A percentile compares a stretch with the other conserved stretches of the same genome.
These are phyloP conservation scores for Aspergillus fumigatiaffinis DNA, from an alignment of 2,329 filamentous ascomycete species.

Conservation along the genomic window DNA sequence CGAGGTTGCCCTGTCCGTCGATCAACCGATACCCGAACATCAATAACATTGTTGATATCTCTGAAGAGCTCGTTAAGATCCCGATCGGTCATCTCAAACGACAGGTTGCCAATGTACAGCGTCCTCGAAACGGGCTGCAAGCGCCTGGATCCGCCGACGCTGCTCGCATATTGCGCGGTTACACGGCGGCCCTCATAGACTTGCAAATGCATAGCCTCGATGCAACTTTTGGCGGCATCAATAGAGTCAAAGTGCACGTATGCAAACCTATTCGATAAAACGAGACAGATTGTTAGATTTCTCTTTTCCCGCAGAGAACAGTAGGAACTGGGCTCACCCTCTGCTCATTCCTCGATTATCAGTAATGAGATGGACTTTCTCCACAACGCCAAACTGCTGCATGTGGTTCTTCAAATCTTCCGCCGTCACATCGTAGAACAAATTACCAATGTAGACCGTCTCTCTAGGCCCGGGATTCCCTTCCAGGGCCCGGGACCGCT, in stretches of 20 bases:
- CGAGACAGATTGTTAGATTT: background rate
- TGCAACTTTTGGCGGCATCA: conserved; percentile 53
- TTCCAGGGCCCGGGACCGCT: conserved; percentile 7
- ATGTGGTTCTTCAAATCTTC: conserved; percentile 60
- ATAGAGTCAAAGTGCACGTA: conserved; percentile 59
- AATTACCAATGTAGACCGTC: conserved; percentile 63
- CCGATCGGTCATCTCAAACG: conserved; percentile 78
- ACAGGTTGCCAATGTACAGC: conserved; percentile 80
- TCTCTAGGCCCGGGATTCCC: conserved; percentile 31
- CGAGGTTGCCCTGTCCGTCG: conserved; percentile 73
- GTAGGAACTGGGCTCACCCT: conserved; percentile 50
- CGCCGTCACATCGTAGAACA: conserved; percentile 64
- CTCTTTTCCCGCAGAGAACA: background rate
- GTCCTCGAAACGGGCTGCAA: conserved; percentile 55
- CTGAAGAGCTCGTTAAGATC: conserved; percentile 77
- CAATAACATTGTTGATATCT: conserved; percentile 63
- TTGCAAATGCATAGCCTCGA: conserved; percentile 56
- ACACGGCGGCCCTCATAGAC: conserved; percentile 62
- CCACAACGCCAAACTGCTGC: conserved; percentile 54
- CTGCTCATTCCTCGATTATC: conserved; percentile 64
- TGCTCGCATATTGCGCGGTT: conserved; percentile 56
- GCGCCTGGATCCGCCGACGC: conserved; percentile 17
- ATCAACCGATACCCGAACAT: conserved; percentile 80
- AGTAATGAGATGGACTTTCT: conserved; percentile 52
- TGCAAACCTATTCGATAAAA: conserved; percentile 52